Conservation (phyloP, 768 basidiomycete genomes). For the Hortiboletus flavorubellus region DNA sequence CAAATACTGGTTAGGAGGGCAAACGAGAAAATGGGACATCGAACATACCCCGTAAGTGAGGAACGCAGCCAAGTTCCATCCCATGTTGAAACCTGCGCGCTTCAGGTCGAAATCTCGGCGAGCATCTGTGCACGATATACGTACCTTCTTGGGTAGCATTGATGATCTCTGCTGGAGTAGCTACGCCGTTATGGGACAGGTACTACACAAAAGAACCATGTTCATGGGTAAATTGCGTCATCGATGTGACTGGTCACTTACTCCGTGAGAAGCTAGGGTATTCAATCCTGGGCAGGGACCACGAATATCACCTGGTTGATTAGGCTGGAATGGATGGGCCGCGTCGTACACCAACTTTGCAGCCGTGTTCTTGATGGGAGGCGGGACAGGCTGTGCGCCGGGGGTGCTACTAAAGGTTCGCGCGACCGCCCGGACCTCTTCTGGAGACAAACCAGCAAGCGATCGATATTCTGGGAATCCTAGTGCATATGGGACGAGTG, state of each 20-base stretch:
- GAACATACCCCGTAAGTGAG: slow-evolving; percentile 20
- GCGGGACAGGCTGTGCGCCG: slow-evolving; percentile 22
- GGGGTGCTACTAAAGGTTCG: slow-evolving; percentile 17
- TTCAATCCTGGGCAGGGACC: slow-evolving; percentile 27
- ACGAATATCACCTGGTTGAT: slow-evolving; percentile 21
- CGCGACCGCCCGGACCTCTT: slow-evolving; percentile 14
- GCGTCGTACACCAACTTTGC: slow-evolving; percentile 21
- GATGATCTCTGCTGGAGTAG: slow-evolving; percentile 23
- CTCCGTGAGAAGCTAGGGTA: slow-evolving; percentile 27
- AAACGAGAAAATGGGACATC: background rate
- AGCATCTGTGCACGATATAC: background rate
- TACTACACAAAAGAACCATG: slow-evolving; percentile 8
- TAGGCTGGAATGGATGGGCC: slow-evolving; percentile 14
- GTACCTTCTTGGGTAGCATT: slow-evolving; percentile 22
- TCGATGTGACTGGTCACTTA: slow-evolving; percentile 4
- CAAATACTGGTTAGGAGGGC: background rate
- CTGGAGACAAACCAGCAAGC: slow-evolving; percentile 16
- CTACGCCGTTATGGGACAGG: slow-evolving; percentile 17
- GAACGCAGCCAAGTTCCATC: slow-evolving; percentile 18
- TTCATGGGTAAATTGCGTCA: background rate
- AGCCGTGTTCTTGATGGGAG: slow-evolving; percentile 22
- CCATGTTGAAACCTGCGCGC: slow-evolving; percentile 24
- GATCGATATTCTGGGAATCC: slow-evolving; percentile 22
- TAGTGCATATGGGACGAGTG: slow-evolving; percentile 3
- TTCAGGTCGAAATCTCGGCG: background rate